Evolutionary conservation across 2,329 filamentous ascomycete genomes (phyloP).

Genomic region (Domatiomyces catenatus): DNA sequence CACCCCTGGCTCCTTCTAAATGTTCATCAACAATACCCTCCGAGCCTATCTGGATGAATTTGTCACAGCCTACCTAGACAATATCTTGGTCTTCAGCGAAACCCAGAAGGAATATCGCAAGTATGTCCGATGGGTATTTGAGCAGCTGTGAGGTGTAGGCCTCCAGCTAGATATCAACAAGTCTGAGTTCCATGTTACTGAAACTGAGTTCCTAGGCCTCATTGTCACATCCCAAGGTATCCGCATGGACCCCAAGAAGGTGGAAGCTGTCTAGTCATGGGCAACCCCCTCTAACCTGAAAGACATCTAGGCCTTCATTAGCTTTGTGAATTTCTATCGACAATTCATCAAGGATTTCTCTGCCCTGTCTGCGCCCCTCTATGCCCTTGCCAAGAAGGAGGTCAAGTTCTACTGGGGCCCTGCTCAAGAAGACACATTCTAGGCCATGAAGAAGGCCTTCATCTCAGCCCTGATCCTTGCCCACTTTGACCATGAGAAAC

Average conservation of each 20-base stretch:
- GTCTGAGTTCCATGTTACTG: conserved; percentile 19
- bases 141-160: conserved; percentile 2
- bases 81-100: conserved; percentile 19
- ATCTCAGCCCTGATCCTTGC: no score
- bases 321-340: no score
- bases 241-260: conserved; percentile 17
- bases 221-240: conserved; percentile 18
- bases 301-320: no score
- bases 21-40: conserved; percentile 6
- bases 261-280: conserved; percentile 17
- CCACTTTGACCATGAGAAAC: no score
- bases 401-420: no score
- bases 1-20: conserved; percentile 1
- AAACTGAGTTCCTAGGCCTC: conserved; percentile 21
- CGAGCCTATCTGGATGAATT: conserved; percentile 5
- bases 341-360: no score
- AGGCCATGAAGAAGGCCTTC: no score
- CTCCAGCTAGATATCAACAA: conserved; percentile 19
- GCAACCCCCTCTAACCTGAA: no score
- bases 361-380: no score
- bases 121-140: conserved; percentile 10
- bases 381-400: no score
- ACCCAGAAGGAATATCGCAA: conserved; percentile 14
- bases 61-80: conserved; percentile 11
- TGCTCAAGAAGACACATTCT: no score